Base-by-base conservation (phyloP, 495 filamentous ascomycete species). In the Penicillium taxi region DNA sequence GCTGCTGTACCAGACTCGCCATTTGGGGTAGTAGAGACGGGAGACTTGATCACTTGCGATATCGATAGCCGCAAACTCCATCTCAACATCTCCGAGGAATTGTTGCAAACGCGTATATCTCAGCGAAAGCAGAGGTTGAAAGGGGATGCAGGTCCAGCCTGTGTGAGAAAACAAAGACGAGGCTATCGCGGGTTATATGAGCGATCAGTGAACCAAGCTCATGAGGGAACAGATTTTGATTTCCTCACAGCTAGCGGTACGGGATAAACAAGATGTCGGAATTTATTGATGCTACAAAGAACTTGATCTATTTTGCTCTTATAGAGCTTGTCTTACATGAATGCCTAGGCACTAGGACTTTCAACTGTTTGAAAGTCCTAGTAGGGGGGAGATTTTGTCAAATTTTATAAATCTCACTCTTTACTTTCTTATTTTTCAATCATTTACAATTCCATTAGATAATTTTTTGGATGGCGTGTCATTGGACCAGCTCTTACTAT, bases 131-230 rank as follows among this genome's bases (percentile, higher is more conserved):
- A 35, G 11, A 39, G 26, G 12, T 24, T 52, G 2, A 31, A 47
- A 21, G 35, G 45, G 25, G 32, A 47, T 21, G 16, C 42, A 31
- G 44, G 59, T 19, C 45, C 47, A 8, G 66, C 58, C 45, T 52
- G 52, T 41, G 48, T 41, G 16, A 62, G 67, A 36, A 58, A 57
- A 39, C 44, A 34, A 18, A 61, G 59, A 42, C 63, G 79, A 40
- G 79, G 78, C 7, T 83, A 82, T 50, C 59, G 69, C n/a, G 78
- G 74, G 0, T 56, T 83, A 50, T 83, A 80, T 59, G 70, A 76
- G 65, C 61, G 72, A 35, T 66, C 67, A 33, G 79, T 83, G 3
- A 80, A 79, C 28, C 73, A 79, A 51, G 77, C 79, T 2, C 69
- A 81, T 47, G 50, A 75, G 6, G 78, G 79, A 1, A 74, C 64